Base-by-base conservation (phyloP, 164 flowering plant genomes). In the Annona squamosa region DNA sequence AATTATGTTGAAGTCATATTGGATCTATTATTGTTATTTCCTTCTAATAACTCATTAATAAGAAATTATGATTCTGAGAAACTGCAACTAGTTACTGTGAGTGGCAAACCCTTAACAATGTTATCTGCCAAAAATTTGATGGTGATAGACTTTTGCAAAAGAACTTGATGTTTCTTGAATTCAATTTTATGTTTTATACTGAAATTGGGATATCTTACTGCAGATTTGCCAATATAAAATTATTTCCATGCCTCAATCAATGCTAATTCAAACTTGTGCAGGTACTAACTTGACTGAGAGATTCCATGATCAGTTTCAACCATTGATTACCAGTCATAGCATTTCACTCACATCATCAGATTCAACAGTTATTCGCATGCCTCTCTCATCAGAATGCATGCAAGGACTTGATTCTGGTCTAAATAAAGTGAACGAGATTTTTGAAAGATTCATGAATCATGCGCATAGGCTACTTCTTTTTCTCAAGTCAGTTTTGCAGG, bases 401-500 rank as follows among this genome's bases (percentile, higher is more conserved):
- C 80, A 82, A 79, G 96, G 90, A 70, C 75, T 80, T 72, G 93
- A 86, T 57, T 47, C 70, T 77, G 92, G 91, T 71, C 68, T 72
- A 26, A 77, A 74, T 74, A 86, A 77, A 84, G 81, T 95, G 73
- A 79, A 81, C 62, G 78, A 78, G 75, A 78, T 88, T 42, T 82
- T 79, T 79, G 88, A 87, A 68, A 84, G 79, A 76, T 93, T 90
- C 75, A 77, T 79, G 78, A 86, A 87, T 79, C 94, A 88, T 84
- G 88, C 87, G n/a, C 86, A 96, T 61, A 82, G 82, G 73, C 57
- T 81, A 2, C 91, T 95, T 77, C 77, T 95, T 71, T 93, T 84
- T 78, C 70, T 95, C 67, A 95, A 91, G 86, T 91, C 99, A 63
- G 85, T 95, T 73, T 75, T 84, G 76, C 91, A 95, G 99, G 99